phyloP scores from a whole-genome alignment of 495 filamentous ascomycete genomes.

The Lasiosphaeria hispida region DNA sequence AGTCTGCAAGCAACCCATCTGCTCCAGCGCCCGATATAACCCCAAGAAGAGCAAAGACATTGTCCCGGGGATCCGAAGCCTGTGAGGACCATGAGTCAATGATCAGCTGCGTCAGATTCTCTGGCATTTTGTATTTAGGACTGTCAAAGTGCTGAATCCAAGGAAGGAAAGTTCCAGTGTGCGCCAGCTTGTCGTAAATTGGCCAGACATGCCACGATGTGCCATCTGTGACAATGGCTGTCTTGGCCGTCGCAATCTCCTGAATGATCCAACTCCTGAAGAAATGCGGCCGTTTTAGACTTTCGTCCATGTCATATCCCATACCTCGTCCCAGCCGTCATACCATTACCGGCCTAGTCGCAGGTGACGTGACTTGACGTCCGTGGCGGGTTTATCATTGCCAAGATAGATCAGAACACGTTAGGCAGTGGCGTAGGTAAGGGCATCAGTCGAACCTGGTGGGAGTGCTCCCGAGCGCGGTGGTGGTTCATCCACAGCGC shows the following conservation, averaged over 20 bases:
- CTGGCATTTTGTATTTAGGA: conserved; percentile 17
- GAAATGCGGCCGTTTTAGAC: conserved; percentile 21
- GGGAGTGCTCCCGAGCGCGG: conserved; percentile 20
- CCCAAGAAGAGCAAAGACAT: conserved; percentile 29
- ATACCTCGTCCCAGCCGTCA: conserved; percentile 11
- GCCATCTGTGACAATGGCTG: conserved; percentile 20
- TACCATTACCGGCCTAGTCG: neutral
- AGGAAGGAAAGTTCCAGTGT: conserved; percentile 13
- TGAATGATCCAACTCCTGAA: conserved; percentile 28
- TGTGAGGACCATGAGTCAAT: conserved; percentile 22
- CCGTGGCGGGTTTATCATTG: conserved; percentile 1
- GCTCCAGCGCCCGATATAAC: conserved; percentile 19
- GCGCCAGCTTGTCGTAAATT: conserved; percentile 4
- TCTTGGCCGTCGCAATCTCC: conserved; percentile 23
- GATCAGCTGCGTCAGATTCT: conserved; percentile 19
- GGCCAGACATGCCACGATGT: conserved; percentile 19
- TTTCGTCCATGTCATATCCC: conserved; percentile 15
- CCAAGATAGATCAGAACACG: conserved; percentile 32
- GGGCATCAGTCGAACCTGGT: conserved; percentile 31
- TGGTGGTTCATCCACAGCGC: conserved; percentile 35
- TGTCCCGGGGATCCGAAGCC: conserved; percentile 29
- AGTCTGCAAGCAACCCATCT: conserved; percentile 22
- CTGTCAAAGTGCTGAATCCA: conserved; percentile 18
- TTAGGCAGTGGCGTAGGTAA: conserved; percentile 30
- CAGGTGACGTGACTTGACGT: conserved; percentile 7